A percentile compares a stretch with the other conserved stretches of the same genome.
Evolutionary conservation across 2,329 filamentous ascomycete genomes (phyloP).

Genomic region (Cercospora sesami): DNA sequence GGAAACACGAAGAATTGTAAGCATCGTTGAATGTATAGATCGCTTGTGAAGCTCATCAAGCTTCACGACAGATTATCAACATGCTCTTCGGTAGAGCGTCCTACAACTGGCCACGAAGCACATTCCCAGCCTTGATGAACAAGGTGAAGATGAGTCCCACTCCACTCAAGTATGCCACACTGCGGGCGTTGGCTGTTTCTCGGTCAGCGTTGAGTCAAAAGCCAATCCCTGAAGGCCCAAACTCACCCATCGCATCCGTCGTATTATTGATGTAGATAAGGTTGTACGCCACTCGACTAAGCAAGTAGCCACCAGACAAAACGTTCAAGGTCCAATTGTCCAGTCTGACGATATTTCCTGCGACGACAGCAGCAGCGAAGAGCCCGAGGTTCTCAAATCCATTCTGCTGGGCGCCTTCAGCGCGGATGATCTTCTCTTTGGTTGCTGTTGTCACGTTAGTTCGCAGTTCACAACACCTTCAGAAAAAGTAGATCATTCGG

Average conservation of each 20-base stretch:
- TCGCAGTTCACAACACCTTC: no score
- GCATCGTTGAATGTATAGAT: background rate
- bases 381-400: slow-evolving; percentile 44
- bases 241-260: slow-evolving; percentile 24
- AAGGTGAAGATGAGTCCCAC: slow-evolving; percentile 31
- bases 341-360: slow-evolving; percentile 42
- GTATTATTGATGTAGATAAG: slow-evolving; percentile 35
- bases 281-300: slow-evolving; percentile 35
- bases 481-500: no score
- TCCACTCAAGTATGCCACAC: slow-evolving; percentile 26
- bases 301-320: slow-evolving; percentile 33
- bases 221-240: background rate
- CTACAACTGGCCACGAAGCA: slow-evolving; percentile 22
- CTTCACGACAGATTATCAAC: background rate
- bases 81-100: background rate
- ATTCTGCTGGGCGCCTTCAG: slow-evolving; percentile 43
- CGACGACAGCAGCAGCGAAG: slow-evolving; percentile 44
- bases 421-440: slow-evolving; percentile 40
- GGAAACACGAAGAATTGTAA: background rate
- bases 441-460: slow-evolving; percentile 27
- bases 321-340: slow-evolving; percentile 33
- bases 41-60: background rate
- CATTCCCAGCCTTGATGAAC: slow-evolving; percentile 36
- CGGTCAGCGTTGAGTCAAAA: background rate
- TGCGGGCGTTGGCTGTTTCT: slow-evolving; percentile 14